Base-by-base conservation (phyloP, 805 yeast genomes). In the Diddensiella transvaalensis region DNA sequence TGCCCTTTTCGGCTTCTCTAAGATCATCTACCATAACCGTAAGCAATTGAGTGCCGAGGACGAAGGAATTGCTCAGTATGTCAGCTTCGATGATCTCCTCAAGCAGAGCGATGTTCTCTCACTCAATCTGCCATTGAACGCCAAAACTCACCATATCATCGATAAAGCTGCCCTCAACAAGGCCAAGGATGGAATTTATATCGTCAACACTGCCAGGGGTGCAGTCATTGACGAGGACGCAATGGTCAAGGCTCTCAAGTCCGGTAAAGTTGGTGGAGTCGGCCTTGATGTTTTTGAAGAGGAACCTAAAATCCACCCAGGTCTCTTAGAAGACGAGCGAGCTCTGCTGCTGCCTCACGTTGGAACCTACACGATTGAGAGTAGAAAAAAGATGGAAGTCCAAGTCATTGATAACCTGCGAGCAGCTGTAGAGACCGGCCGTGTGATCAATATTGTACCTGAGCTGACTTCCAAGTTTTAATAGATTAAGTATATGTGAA, bases 371-470 rank as follows among this genome's bases (percentile, higher is more conserved):
- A 60, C 73, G 8, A 52, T 45, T 3, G 69, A 74, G 37, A 59
- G 73, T 2, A 78, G 85, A 60, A 69, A 73, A 56, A 76, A 77
- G 57, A 87, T 93, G 96, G 96, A 90, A 68, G 80, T 78, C 57
- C 79, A 79, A 63, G 87, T 83, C 26, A 80, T 86, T 22, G 74
- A 75, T 26, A 93, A 91, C 65, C 79, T 87, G 5, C 68, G 70
- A 38, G 65, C 72, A n/a, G 82, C 69, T 41, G 59, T 87, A 32
- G 65, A 69, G 11, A 75, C 82, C 0, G 96, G 95, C 4, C 81
- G 79, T 63, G 87, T 91, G 4, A 64, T 76, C 50, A 71, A 86
- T 0, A 67, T 87, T 38, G 95, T 91, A n/a, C 95, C 96, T 1
- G 99, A 93, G 44, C 58, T 49, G 36, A 29, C 42, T 23, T 50